These are phyloP conservation scores for Suillus spraguei DNA, from an alignment of 768 basidiomycete species.

Conservation along the genomic window DNA sequence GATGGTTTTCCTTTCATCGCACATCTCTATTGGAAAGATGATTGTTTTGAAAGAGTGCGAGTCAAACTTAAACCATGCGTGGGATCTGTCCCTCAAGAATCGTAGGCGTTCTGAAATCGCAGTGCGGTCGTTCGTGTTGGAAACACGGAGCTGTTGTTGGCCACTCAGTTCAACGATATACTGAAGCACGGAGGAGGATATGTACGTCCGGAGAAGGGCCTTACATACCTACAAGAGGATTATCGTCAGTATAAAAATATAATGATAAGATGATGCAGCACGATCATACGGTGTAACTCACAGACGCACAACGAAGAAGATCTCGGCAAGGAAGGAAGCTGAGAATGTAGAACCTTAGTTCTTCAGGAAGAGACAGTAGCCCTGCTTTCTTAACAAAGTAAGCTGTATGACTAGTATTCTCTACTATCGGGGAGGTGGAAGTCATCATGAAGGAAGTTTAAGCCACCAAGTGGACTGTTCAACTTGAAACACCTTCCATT, in stretches of 20 bases:
- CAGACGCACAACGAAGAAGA: not conserved
- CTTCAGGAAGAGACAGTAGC: not conserved
- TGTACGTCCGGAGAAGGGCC: not conserved
- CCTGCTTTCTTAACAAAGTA: not conserved
- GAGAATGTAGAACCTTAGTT: not conserved
- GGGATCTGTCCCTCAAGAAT: not conserved
- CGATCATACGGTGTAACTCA: not conserved
- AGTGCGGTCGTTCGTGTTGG: not conserved
- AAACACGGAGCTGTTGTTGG: not conserved
- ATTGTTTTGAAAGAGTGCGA: not conserved
- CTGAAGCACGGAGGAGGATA: not conserved
- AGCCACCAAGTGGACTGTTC: not conserved
- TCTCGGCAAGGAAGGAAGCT: not conserved
- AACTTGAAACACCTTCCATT: not conserved
- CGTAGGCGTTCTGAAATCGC: not conserved
- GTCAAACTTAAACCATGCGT: slow-evolving; percentile 1
- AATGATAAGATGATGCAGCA: not conserved
- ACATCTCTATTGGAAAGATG: not conserved
- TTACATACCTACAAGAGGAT: not conserved
- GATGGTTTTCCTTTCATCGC: not conserved
- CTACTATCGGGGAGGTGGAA: not conserved
- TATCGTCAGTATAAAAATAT: not conserved
- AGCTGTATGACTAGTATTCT: not conserved
- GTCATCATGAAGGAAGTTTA: not conserved
- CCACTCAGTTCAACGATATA: slow-evolving; percentile 1